Percentiles rank a stretch among this genome's conserved stretches.
Conservation (phyloP, 2,329 filamentous ascomycete genomes). For the Fusarium virguliforme region DNA sequence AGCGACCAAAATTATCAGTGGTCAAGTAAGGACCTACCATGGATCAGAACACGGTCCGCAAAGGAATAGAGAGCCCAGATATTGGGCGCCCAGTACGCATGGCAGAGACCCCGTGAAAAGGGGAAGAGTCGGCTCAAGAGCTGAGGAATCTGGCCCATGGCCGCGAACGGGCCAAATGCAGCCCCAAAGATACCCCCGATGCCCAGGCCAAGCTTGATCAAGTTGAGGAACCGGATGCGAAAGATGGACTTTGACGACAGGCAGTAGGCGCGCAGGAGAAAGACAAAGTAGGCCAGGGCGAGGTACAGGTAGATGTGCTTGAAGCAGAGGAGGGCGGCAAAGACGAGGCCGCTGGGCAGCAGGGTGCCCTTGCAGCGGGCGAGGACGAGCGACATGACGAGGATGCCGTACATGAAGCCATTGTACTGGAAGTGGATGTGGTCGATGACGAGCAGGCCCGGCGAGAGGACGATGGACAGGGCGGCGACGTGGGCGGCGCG, state of each 20-base stretch:
- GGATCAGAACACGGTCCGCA: constrained; percentile 85
- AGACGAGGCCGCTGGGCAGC: constrained; percentile 84
- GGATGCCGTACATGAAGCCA: constrained; percentile 92
- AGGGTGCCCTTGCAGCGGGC: constrained; percentile 83
- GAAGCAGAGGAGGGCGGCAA: constrained; percentile 89
- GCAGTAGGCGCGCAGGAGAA: constrained; percentile 90
- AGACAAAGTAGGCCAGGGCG: constrained; percentile 95
- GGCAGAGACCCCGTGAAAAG: constrained; percentile 92
- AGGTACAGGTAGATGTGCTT: constrained; percentile 99
- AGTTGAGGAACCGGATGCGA: constrained; percentile 82
- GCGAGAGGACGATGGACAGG: constrained; percentile 90
- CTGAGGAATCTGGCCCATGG: constrained; percentile 87
- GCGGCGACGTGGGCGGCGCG: constrained; percentile 88
- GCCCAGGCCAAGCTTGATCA: constrained; percentile 83
- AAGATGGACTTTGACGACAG: constrained; percentile 84
- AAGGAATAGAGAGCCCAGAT: constrained; percentile 98
- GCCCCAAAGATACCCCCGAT: constrained; percentile 80
- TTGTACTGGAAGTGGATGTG: constrained; percentile 99
- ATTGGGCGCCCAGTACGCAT: constrained; percentile 99
- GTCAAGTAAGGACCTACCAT: constrained; percentile 68
- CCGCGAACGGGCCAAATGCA: constrained; percentile 92
- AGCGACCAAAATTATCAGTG: constrained; percentile 14
- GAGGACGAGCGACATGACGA: constrained; percentile 88
- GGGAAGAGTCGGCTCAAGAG: constrained; percentile 89
- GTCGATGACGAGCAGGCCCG: constrained; percentile 95